Evolutionary conservation across 345 rosid species (phyloP).

Genomic region (Gossypium bickii): DNA sequence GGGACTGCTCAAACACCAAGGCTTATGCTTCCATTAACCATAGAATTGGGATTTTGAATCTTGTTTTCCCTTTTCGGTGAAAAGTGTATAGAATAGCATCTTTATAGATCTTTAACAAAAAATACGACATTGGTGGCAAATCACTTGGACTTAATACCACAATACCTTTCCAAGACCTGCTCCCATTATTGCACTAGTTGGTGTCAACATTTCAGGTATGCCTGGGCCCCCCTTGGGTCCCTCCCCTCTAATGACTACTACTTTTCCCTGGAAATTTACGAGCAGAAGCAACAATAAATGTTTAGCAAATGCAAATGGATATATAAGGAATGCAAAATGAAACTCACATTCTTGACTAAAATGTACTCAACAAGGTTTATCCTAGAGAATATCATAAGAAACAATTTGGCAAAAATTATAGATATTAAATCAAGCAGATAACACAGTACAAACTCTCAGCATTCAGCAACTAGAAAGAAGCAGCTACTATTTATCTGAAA

Average conservation of each 20-base stretch:
- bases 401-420: no score
- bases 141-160: constrained; percentile 1
- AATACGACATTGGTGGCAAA: neutral
- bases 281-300: constrained; percentile 12
- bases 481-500: neutral
- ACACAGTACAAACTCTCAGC: no score
- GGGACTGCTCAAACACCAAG: neutral
- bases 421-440: neutral
- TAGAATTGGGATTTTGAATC: neutral
- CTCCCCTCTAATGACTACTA: constrained; percentile 87
- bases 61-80: neutral
- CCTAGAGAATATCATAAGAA: no score
- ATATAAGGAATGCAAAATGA: neutral
- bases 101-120: neutral
- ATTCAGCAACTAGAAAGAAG: neutral
- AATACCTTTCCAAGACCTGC: constrained; percentile 98
- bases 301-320: constrained; percentile 3
- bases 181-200: constrained; percentile 99
- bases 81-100: neutral
- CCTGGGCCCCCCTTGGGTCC: constrained; percentile 99
- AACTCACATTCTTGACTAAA: neutral
- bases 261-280: constrained; percentile 65
- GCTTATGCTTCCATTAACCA: neutral
- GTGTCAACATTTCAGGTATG: constrained; percentile 99
- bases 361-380: neutral